phyloP scores from a whole-genome alignment of 2,329 filamentous ascomycete genomes.

The Ceratocystis albifundus region DNA sequence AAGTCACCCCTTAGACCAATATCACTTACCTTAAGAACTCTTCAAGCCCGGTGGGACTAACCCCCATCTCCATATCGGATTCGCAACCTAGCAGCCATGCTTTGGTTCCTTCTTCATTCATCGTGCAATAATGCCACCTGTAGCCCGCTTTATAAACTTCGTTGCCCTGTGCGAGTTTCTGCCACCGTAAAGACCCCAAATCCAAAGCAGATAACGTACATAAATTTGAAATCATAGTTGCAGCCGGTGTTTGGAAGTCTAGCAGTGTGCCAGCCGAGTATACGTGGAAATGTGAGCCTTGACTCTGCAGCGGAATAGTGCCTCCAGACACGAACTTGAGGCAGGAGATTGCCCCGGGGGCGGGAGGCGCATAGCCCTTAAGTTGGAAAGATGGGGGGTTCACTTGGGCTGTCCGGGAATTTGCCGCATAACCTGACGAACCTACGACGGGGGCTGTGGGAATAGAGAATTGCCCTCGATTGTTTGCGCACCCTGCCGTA shows the following conservation, averaged over 20 bases:
- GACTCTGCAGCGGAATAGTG: slow-evolving; percentile 75
- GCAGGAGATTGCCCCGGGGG: slow-evolving; percentile 79
- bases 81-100: slow-evolving; percentile 94
- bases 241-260: slow-evolving; percentile 86
- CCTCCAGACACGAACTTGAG: slow-evolving; percentile 81
- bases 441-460: slow-evolving; percentile 43
- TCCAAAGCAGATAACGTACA: slow-evolving; percentile 87
- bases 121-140: slow-evolving; percentile 95
- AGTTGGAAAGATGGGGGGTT: slow-evolving; percentile 56
- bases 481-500: slow-evolving; percentile 30
- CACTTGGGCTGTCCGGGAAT: slow-evolving; percentile 55
- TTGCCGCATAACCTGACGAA: slow-evolving; percentile 54
- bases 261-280: slow-evolving; percentile 87
- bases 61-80: slow-evolving; percentile 56
- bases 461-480: slow-evolving; percentile 29
- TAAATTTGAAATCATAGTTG: slow-evolving; percentile 73
- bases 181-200: slow-evolving; percentile 77
- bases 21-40: slow-evolving; percentile 61
- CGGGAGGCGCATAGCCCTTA: slow-evolving; percentile 66
- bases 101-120: slow-evolving; percentile 89
- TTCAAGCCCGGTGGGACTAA: slow-evolving; percentile 61
- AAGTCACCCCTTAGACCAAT: not conserved
- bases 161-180: slow-evolving; percentile 83
- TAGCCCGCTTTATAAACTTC: slow-evolving; percentile 90
- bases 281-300: slow-evolving; percentile 88